A percentile compares a stretch with the other conserved stretches of the same genome.
phyloP scores from a whole-genome alignment of 2,329 filamentous ascomycete species.

The Teratosphaeria viscida region DNA sequence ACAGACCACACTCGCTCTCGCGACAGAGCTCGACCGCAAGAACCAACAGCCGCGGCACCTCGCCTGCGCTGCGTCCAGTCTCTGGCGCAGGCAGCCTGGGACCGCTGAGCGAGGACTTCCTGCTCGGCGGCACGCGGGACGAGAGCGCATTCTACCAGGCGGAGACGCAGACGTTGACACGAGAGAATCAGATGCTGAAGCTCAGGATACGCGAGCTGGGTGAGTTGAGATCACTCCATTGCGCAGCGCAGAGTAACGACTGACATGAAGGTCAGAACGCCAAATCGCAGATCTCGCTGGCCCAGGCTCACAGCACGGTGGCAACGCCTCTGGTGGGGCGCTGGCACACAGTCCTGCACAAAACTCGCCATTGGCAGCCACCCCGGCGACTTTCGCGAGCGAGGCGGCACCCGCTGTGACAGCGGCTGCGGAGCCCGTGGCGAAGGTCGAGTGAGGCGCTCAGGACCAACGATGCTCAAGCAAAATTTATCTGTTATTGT shows the following conservation, averaged over 20 bases:
- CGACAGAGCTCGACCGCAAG: conserved; percentile 33
- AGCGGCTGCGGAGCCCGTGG: background rate
- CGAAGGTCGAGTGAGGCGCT: background rate
- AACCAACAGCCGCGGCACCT: conserved; percentile 31
- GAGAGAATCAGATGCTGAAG: conserved; percentile 76
- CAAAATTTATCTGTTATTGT: background rate
- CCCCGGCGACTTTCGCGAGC: conserved; percentile 4
- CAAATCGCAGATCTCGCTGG: conserved; percentile 8
- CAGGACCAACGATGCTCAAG: background rate
- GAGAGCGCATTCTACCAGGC: conserved; percentile 73
- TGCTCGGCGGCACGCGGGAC: conserved; percentile 51
- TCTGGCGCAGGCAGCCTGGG: conserved; percentile 38
- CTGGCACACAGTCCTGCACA: conserved; percentile 2
- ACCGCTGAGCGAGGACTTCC: conserved; percentile 42
- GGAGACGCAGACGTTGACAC: conserved; percentile 64
- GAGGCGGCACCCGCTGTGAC: background rate
- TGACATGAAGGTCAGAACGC: conserved; percentile 6
- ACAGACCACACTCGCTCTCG: conserved; percentile 28
- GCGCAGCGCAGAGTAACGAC: background rate
- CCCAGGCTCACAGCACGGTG: background rate
- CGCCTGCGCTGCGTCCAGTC: conserved; percentile 42
- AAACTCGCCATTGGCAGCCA: conserved; percentile 7
- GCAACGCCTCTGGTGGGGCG: background rate
- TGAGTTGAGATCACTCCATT: conserved; percentile 21
- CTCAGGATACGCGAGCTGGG: conserved; percentile 63